A percentile compares a stretch with the other conserved stretches of the same genome.
phyloP scores from a whole-genome alignment of 768 basidiomycete species.

The Termitomyces sp. region DNA sequence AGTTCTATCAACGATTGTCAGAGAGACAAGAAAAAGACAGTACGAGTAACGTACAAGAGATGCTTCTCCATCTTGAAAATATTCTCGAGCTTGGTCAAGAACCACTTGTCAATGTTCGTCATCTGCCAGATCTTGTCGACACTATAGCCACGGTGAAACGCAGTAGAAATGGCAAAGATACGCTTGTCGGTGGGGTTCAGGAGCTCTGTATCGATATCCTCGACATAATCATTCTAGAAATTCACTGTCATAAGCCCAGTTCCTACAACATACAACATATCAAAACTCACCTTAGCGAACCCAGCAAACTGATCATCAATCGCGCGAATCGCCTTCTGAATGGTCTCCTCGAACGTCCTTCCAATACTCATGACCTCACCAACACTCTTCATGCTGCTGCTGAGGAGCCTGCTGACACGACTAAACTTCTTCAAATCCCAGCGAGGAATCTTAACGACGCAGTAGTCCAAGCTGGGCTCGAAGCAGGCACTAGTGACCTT shows the following conservation, averaged over 20 bases:
- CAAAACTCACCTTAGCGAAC: slow-evolving; percentile 68
- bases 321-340: slow-evolving; percentile 95
- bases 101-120: slow-evolving; percentile 99
- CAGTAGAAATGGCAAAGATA: slow-evolving; percentile 92
- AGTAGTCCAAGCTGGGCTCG: slow-evolving; percentile 96
- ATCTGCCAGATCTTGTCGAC: slow-evolving; percentile 97
- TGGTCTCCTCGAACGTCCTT: slow-evolving; percentile 96
- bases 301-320: slow-evolving; percentile 96
- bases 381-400: slow-evolving; percentile 98
- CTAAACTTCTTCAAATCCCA: slow-evolving; percentile 99
- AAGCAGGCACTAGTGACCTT: slow-evolving; percentile 97
- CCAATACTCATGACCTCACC: slow-evolving; percentile 99
- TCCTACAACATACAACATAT: not conserved
- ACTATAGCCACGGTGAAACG: slow-evolving; percentile 88
- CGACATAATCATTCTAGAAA: slow-evolving; percentile 76
- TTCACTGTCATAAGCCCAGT: slow-evolving; percentile 1
- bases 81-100: slow-evolving; percentile 83
- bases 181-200: slow-evolving; percentile 95
- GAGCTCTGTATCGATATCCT: slow-evolving; percentile 91
- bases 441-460: slow-evolving; percentile 97
- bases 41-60: slow-evolving; percentile 57
- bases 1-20: slow-evolving; percentile 36
- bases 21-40: not conserved
- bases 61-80: slow-evolving; percentile 79
- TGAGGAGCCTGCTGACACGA: slow-evolving; percentile 85